These are phyloP conservation scores for Hymenoscyphus salicellus DNA, from an alignment of 2,329 filamentous ascomycete species.

Conservation along the genomic window DNA sequence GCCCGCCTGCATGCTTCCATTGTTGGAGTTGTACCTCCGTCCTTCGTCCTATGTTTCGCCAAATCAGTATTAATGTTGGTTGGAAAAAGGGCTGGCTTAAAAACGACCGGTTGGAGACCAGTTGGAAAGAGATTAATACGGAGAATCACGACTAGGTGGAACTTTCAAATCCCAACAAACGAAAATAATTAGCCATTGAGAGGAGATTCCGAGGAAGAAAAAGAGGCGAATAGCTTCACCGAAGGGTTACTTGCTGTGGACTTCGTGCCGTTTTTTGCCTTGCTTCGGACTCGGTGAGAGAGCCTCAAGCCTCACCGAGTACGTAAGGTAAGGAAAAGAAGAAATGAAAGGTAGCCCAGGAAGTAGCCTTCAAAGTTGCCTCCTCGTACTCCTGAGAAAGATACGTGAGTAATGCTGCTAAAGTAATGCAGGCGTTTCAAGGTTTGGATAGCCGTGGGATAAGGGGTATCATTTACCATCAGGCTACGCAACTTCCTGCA, in stretches of 20 bases:
- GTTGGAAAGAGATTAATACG: background rate
- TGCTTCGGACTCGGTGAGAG: background rate
- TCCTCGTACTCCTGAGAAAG: too few relatives aligned
- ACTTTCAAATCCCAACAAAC: background rate
- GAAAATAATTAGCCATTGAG: background rate
- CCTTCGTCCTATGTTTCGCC: background rate
- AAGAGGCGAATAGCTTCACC: background rate
- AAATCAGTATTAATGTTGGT: background rate
- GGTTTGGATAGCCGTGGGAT: too few relatives aligned
- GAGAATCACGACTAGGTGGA: background rate
- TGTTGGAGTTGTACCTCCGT: background rate
- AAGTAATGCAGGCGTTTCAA: too few relatives aligned
- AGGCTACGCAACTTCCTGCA: background rate
- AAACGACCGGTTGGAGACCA: background rate
- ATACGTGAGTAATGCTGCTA: too few relatives aligned
- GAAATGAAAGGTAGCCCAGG: background rate
- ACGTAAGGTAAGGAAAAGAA: background rate
- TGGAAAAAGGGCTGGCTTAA: background rate
- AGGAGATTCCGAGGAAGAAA: too few relatives aligned
- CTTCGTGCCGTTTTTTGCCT: background rate
- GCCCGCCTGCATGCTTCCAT: background rate
- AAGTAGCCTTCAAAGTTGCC: too few relatives aligned
- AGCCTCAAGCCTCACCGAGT: background rate
- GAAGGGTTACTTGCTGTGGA: background rate
- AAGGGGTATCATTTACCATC: too few relatives aligned